These are phyloP conservation scores for Corymbia maculata DNA, from an alignment of 345 rosid genomes.

Conservation along the genomic window DNA sequence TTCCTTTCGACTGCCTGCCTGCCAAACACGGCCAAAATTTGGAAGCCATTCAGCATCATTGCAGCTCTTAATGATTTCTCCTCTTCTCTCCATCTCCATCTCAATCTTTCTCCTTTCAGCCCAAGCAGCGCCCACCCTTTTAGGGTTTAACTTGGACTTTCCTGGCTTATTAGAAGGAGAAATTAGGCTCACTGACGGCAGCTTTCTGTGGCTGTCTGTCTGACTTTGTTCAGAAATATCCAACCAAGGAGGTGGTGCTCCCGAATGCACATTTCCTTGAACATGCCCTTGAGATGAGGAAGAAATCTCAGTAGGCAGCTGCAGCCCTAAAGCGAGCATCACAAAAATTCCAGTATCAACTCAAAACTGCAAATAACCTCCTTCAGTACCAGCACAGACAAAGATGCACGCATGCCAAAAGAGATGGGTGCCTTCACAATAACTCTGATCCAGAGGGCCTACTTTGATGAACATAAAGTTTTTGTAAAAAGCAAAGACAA, in stretches of 20 bases:
- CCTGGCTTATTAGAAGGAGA: constrained; percentile 19
- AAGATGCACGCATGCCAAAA: background rate
- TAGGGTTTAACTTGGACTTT: constrained; percentile 66
- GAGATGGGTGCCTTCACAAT: background rate
- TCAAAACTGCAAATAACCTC: background rate
- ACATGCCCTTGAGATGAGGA: constrained; percentile 12
- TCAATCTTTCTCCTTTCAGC: constrained; percentile 87
- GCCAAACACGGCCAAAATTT: constrained; percentile 96
- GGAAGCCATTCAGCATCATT: constrained; percentile 78
- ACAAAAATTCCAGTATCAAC: background rate
- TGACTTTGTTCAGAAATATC: constrained; percentile 33
- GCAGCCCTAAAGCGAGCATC: constrained; percentile 23
- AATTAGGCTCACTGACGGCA: constrained; percentile 9
- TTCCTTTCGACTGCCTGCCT: constrained; percentile 81
- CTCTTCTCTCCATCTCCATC: constrained; percentile 79
- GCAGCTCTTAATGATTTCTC: constrained; percentile 36
- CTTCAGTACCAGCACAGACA: background rate
- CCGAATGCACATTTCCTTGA: constrained; percentile 69
- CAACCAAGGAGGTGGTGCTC: constrained; percentile 87
- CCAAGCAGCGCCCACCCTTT: constrained; percentile 95
- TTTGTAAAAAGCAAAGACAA: constrained; percentile 1
- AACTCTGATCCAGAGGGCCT: background rate
- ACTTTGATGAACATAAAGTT: background rate
- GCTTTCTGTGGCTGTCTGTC: constrained; percentile 14
- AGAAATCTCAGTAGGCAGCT: constrained; percentile 22